Evolutionary conservation across 345 rosid species (phyloP), one percentile per base, ranked within the genome.

Genomic region (Brassica cretica): DNA sequence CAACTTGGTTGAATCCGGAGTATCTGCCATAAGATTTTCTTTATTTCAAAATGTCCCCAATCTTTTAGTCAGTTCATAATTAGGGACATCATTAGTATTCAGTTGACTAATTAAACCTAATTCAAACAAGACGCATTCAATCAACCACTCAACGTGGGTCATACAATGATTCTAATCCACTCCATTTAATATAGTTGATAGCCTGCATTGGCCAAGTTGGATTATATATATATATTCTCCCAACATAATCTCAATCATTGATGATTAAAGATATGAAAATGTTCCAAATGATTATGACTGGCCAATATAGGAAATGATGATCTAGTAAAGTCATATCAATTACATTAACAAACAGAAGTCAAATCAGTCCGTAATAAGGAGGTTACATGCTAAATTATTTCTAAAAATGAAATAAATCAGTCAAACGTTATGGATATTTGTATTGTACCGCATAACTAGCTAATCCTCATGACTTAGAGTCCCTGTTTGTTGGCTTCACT

Each of bases 1-100:
- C 60, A 74, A 74, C 29, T 74, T 74, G 75, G 78, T 74, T 74
- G 75, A 78, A 74, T 63, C 44, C 19, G 39, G 75, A 79, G 71
- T 25, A 79, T 74, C 66, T 68, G 70, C 60, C 75, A 56, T 53
- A 51, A 74, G 75, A 79, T 68, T 74, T 53, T 73, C 10, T 61
- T 51, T 18, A 65, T 27, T 60, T 16, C 33, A 35, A 79, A 68
- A 53, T 68, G 75, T 27, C 74, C 73, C 77, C 77, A 44, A 72
- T 44, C 46, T 55, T 51, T 51, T 74, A 62, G 37, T 68, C 8
- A 60, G 64, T 66, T 72, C 69, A 72, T 74, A 74, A 74, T 79
- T 74, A 74, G 16, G 60, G 56, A 79, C 78, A 69, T 74, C 66
- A 69, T 79, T 68, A 79, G 68, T 78, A 59, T 29, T 63, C 37